Evolutionary conservation across 768 basidiomycete species (phyloP), one percentile per base, ranked within the genome.

Genomic region (Panus rudis): DNA sequence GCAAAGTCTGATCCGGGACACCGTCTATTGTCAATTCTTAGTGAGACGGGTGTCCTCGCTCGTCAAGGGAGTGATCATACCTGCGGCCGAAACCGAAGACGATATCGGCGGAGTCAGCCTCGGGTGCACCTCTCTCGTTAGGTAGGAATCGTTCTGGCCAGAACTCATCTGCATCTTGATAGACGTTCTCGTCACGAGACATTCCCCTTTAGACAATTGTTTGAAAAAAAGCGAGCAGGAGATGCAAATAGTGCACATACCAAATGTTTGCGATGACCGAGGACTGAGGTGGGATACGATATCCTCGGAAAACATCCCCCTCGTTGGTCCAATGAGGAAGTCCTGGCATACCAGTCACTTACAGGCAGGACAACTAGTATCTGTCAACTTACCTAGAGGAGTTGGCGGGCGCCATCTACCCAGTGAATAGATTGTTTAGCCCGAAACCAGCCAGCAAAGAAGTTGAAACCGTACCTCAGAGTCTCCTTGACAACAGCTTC

Each of bases 1-100:
- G 66, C 63, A 20, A 68, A 50, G 39, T 62, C 49, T 11, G 52
- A 43, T 4, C 47, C 48, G 43, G 25, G 38, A 32, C 46, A 49
- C 5, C 44, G 40, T 26, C 48, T 49, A n/a, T n/a, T n/a, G n/a
- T n/a, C n/a, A n/a, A n/a, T n/a, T n/a, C n/a, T n/a, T n/a, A n/a
- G 12, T 45, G 41, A 27, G 5, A 21, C 41, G n/a, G n/a, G n/a
- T n/a, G n/a, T n/a, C n/a, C 31, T 33, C n/a, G n/a, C n/a, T n/a
- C n/a, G n/a, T n/a, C n/a, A n/a, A n/a, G n/a, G n/a, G n/a, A n/a
- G n/a, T n/a, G n/a, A 10, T 30, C 53, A 16, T n/a, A 55, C 54
- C 54, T 63, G 42, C 77, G 64, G 23, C 78, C 78, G 57, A 79
- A 79, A 7, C 77, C 78, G 51, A 78, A 79, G 16, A 75, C 64